Conservation (phyloP, 371 early-diverging fungal genomes). For the Coemansia sp. region DNA sequence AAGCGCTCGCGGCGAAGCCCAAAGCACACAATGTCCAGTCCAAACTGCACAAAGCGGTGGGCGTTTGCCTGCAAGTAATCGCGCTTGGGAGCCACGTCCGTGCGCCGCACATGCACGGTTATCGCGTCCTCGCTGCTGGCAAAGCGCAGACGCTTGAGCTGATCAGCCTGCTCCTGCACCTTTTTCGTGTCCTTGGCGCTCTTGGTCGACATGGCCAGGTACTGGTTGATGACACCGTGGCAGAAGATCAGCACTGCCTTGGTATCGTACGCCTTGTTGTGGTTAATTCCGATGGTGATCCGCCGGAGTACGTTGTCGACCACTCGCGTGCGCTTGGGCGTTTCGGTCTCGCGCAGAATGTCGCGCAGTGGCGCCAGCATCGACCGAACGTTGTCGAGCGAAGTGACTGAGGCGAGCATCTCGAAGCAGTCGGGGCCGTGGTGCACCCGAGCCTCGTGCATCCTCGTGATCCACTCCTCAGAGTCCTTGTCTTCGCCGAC, state of each 20-base stretch:
- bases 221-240: slow-evolving; percentile 81
- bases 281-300: slow-evolving; percentile 74
- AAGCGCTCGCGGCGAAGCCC: slow-evolving; percentile 70
- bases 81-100: slow-evolving; percentile 30
- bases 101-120: slow-evolving; percentile 32
- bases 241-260: slow-evolving; percentile 74
- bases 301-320: slow-evolving; percentile 77
- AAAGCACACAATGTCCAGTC: slow-evolving; percentile 71
- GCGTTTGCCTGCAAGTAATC: slow-evolving; percentile 63
- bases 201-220: slow-evolving; percentile 59
- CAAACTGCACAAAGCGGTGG: slow-evolving; percentile 90
- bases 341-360: slow-evolving; percentile 80
- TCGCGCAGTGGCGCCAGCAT: slow-evolving; percentile 84
- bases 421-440: slow-evolving; percentile 85
- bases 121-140: slow-evolving; percentile 20
- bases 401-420: slow-evolving; percentile 63
- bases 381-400: slow-evolving; percentile 62
- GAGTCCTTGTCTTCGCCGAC: slow-evolving; percentile 87
- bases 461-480: slow-evolving; percentile 84
- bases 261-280: slow-evolving; percentile 68
- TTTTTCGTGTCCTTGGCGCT: slow-evolving; percentile 36
- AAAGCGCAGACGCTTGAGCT: slow-evolving; percentile 18
- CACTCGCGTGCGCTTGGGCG: slow-evolving; percentile 67
- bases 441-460: slow-evolving; percentile 81
- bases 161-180: slow-evolving; percentile 18